Base-by-base conservation (phyloP, 78 protist species). In the Monocercomonoides exilis region DNA sequence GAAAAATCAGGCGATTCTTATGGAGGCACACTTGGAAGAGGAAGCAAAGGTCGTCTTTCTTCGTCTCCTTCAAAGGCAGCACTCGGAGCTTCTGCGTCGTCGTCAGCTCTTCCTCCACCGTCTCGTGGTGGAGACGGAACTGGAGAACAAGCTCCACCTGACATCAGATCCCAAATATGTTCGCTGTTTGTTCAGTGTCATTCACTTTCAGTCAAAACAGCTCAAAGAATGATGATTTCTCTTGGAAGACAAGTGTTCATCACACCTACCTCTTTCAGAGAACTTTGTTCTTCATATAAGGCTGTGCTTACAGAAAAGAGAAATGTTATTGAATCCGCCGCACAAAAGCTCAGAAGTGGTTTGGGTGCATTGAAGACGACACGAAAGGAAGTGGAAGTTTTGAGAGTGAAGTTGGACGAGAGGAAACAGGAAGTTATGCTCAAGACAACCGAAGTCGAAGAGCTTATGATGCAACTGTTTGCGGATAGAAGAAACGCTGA, bases 361-460 rank as follows among this genome's bases (percentile, higher is more conserved):
- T 41, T 21, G 82, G 82, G 21, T 21, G 21, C 36, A 41, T 41
- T 79, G 45, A 79, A 79, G 11, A 32, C 82, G 11, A 79, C 82
- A 6, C 21, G 43, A 4, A 41, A 79, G 5, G 82, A 79, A 5
- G 21, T 79, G 6, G 82, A 6, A 6, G 11, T 5, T 45, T 6
- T 33, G 34, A 2, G 80, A 44, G 87, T 54, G 77, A 29, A 35
- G 38, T 29, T 38, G 70, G 89, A 54, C 21, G 79, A 5, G 85
- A 5, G 87, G 41, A 77, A 42, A 32, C 43, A 64, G 84, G 84
- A 87, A 35, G 91, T 88, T 29, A 91, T 90, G 5, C 45, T 63
- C 46, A 77, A 63, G 63, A 85, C 77, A 84, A 41, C 44, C 35
- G 94, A 94, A 77, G 88, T 91, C 82, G 94, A 93, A 64, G 94